Base-by-base conservation (phyloP, 2,329 filamentous ascomycete genomes). In the Rugonectria rugulosa region DNA sequence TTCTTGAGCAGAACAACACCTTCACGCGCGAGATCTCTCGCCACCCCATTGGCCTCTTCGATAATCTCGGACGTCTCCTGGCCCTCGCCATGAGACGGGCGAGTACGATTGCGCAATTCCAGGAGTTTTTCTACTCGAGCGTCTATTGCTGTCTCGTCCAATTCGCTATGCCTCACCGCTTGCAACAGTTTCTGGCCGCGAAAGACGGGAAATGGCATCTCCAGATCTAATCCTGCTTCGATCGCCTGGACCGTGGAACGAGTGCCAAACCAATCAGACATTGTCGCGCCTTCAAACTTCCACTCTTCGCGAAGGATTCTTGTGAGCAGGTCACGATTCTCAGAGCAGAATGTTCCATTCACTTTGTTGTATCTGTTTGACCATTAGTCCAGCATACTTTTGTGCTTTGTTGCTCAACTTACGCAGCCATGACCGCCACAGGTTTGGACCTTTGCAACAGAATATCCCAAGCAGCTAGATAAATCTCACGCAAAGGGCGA, bases 201-300 rank as follows among this genome's bases (percentile, higher is more conserved):
- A 4, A 61, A 63, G 2, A 64, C 23, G 3, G 60, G 57, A 0
- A 57, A 37, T 0, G 61, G 61, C 60, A 64, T 64, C 26, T 64
- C 61, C 6, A 63, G 19, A 6, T 63, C 61, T 0, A 63, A 34
- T 0, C 60, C 60, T 1, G 60, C 61, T 4, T 55, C 42, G 10
- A 57, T 21, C 2, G 61, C 14, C 1, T 15, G 45, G 2, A 32
- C n/a, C 0, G 50, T 59, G 2, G 58, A 43, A 2, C 40, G 58
- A 42, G 61, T 64, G 1, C 61, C 60, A 10, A 64, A 64, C 60
- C 60, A 63, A 20, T 64, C 61, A 3, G 61, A 64, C 55, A 64
- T 64, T 38, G 42, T 23, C 7, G 51, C 10, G 3, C 61, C 61
- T 21, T 63, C 20, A 15, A 40, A 63, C 0, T 43, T 40, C 61